phyloP scores from a whole-genome alignment of 2,329 filamentous ascomycete species.

The Truncatella angustata region DNA sequence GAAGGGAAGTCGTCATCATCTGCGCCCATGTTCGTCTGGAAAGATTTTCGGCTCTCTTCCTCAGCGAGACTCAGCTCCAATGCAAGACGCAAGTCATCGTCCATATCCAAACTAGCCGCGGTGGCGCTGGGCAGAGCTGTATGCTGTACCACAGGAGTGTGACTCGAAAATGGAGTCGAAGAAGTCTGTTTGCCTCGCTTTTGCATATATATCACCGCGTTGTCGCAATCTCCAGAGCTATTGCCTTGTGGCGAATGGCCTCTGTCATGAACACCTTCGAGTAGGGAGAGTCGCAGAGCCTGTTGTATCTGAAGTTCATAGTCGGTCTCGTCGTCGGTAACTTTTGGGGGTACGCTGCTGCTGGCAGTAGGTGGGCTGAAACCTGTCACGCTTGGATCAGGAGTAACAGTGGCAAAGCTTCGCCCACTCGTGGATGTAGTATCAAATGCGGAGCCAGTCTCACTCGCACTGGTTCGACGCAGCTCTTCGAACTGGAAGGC shows the following conservation, averaged over 20 bases:
- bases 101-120: conserved; percentile 25
- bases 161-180: conserved; percentile 33
- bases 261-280: conserved; percentile 52
- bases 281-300: conserved; percentile 59
- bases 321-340: conserved; percentile 47
- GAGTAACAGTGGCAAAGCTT: conserved; percentile 49
- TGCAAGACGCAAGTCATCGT: conserved; percentile 60
- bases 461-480: conserved; percentile 49
- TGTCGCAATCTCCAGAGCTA: conserved; percentile 49
- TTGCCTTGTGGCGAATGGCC: conserved; percentile 43
- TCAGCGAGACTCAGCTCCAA: conserved; percentile 60
- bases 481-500: conserved; percentile 56
- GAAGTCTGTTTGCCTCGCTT: conserved; percentile 38
- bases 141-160: conserved; percentile 31
- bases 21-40: conserved; percentile 11
- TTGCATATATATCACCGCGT: conserved; percentile 48
- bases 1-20: conserved; percentile 27
- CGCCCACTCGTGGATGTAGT: conserved; percentile 29
- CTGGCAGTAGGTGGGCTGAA: conserved; percentile 30
- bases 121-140: background rate
- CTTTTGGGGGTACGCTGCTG: conserved; percentile 21
- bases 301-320: conserved; percentile 62
- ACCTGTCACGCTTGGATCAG: conserved; percentile 51
- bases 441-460: conserved; percentile 47
- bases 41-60: conserved; percentile 37